Base-by-base conservation (phyloP, 2,329 filamentous ascomycete genomes). In the Cordyceps farinosa region DNA sequence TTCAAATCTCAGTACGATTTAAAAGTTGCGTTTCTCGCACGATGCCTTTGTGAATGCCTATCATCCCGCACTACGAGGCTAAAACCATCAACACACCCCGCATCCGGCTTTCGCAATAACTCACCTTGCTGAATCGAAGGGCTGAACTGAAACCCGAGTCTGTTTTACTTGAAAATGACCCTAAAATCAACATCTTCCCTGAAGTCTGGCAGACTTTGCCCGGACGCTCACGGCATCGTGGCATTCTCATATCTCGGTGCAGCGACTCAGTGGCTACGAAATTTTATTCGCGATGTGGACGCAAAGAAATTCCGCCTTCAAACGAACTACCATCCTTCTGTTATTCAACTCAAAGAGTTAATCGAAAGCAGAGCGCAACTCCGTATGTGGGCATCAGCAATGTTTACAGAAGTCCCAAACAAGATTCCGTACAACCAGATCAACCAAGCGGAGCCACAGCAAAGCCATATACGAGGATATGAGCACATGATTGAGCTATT, bases 401-500 rank as follows among this genome's bases (percentile, higher is more conserved):
- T 68, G 67, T 66, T 68, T 38, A 54, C 65, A 8, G 69, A 71
- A 42, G 63, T 69, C 4, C 69, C 69, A 9, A 51, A 67, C 61
- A 69, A 70, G 48, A 42, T 55, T 1, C 68, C 69, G 1, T 70
- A 69, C 47, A 64, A 66, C 7, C 34, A 59, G 15, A 57, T 68
- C 7, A 64, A 64, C 0, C 29, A 56, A 2, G 66, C 61, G 8
- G 55, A 27, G 22, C n/a, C 59, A 2, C 40, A 50, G 38, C 27
- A 67, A 32, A 68, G 54, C n/a, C 67, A 62, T 1, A 38, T 70
- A 5, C 40, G 64, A 10, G 54, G 51, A 9, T 69, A 68, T 15
- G 22, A 65, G 8, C 66, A 71, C 51, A 67, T 71, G 69, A 65
- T 71, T 3, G 61, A 66, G 8, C 55, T 67, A 0, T 67, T 71